Conservation (phyloP, 2,329 filamentous ascomycete genomes). For the Ophiocordyceps camponoti-saundersi region DNA sequence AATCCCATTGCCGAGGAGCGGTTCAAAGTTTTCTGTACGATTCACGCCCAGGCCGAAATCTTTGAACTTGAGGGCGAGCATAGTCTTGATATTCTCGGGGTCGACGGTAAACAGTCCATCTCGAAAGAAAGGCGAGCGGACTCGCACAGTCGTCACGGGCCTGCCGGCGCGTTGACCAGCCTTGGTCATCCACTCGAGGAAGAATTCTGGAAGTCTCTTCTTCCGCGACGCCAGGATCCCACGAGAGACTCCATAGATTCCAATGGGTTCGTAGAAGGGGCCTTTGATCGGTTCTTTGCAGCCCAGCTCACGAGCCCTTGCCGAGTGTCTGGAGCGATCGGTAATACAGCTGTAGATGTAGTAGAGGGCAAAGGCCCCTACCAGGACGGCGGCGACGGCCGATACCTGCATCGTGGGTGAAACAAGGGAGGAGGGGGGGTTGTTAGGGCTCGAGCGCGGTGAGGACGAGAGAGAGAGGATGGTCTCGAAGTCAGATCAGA, state of each 20-base stretch:
- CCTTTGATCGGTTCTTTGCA: conserved; percentile 4
- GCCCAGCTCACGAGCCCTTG: conserved; percentile 5
- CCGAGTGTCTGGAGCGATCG: conserved; percentile 1
- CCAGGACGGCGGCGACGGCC: neutral
- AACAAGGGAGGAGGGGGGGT: neutral
- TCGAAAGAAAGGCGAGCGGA: conserved; percentile 6
- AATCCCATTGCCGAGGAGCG: conserved; percentile 26
- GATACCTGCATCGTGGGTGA: neutral
- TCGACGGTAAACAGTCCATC: conserved; percentile 7
- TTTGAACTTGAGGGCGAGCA: conserved; percentile 10
- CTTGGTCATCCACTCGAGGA: conserved; percentile 1
- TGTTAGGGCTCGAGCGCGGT: neutral
- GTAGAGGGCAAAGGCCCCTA: neutral
- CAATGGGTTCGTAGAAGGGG: conserved; percentile 4
- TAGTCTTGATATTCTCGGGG: conserved; percentile 12
- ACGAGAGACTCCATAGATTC: conserved; percentile 3
- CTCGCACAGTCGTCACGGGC: conserved; percentile 5
- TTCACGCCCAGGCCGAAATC: conserved; percentile 9
- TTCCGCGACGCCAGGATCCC: conserved; percentile 4
- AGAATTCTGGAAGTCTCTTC: conserved; percentile 6
- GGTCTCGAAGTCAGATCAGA: neutral
- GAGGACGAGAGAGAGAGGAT: neutral
- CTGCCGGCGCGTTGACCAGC: conserved; percentile 3
- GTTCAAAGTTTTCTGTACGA: conserved; percentile 11
- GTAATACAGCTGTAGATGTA: neutral